Evolutionary conservation across 2,329 filamentous ascomycete species (phyloP).

Genomic region (Diaporthe eres): DNA sequence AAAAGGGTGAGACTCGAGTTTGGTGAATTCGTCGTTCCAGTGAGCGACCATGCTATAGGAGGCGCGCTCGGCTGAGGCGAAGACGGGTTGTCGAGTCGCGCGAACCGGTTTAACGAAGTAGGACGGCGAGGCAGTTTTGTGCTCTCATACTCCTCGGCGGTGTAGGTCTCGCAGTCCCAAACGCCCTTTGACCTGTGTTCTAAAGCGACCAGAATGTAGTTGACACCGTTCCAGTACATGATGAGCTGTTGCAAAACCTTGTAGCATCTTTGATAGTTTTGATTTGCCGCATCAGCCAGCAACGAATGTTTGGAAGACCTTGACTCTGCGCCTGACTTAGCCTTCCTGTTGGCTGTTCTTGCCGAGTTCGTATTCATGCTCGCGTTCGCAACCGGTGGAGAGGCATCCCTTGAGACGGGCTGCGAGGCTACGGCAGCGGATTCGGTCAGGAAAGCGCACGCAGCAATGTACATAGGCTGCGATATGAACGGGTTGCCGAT

Average conservation of each 20-base stretch:
- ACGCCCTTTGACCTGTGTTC: constrained; percentile 92
- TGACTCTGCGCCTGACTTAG: constrained; percentile 49
- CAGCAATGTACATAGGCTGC: constrained; percentile 92
- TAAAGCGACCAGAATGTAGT: constrained; percentile 87
- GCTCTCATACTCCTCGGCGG: constrained; percentile 82
- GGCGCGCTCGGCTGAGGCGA: constrained; percentile 62
- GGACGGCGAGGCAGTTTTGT: constrained; percentile 66
- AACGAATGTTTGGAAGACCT: constrained; percentile 77
- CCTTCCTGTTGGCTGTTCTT: constrained; percentile 5
- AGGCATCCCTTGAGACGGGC: constrained; percentile 72
- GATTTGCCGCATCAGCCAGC: constrained; percentile 83
- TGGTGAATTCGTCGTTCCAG: constrained; percentile 87
- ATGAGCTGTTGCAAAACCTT: constrained; percentile 86
- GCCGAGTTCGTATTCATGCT: neutral
- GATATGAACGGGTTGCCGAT: constrained; percentile 91
- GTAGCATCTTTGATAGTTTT: constrained; percentile 91
- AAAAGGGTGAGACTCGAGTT: constrained; percentile 87
- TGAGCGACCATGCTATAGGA: constrained; percentile 86
- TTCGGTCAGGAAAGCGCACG: constrained; percentile 89
- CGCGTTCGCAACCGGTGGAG: constrained; percentile 55
- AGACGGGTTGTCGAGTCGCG: constrained; percentile 59
- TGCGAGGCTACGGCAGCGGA: constrained; percentile 80
- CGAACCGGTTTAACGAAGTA: constrained; percentile 60
- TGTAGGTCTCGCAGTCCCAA: constrained; percentile 80
- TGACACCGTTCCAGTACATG: constrained; percentile 87